Evolutionary conservation across 192 early-diverging fungal genomes (phyloP).

Genomic region (Piromyces sp.): DNA sequence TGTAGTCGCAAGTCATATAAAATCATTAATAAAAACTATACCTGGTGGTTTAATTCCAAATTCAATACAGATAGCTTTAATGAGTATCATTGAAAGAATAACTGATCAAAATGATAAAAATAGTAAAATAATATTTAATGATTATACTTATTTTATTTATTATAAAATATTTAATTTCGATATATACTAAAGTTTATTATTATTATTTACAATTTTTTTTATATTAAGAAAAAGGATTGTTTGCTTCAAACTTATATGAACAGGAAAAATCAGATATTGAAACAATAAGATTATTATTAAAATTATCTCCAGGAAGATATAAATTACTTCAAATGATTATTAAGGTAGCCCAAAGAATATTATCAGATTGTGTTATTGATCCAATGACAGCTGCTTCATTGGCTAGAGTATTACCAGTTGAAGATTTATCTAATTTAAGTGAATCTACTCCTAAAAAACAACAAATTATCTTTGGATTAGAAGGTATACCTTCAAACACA

Average conservation of each 20-base stretch:
- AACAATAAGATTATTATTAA: neutral
- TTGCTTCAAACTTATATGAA: neutral
- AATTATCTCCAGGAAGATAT: neutral
- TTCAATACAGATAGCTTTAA: neutral
- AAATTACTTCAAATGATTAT: neutral
- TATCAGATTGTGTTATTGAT: neutral
- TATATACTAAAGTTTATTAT: too few relatives aligned
- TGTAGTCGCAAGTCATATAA: neutral
- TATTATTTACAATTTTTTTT: too few relatives aligned
- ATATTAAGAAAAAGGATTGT: neutral
- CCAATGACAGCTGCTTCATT: neutral
- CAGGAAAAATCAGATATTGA: neutral
- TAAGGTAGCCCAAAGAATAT: neutral
- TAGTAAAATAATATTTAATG: neutral
- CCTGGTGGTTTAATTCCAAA: neutral
- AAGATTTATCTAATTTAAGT: neutral
- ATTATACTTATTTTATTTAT: too few relatives aligned
- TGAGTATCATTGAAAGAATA: neutral
- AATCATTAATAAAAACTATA: neutral
- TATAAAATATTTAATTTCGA: too few relatives aligned
- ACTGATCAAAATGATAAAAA: neutral
- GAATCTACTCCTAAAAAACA: neutral
- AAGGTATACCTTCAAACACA: neutral
- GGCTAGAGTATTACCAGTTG: neutral
- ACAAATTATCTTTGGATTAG: neutral